Evolutionary conservation across 768 basidiomycete species (phyloP).

Genomic region (Lactarius deliciosus): DNA sequence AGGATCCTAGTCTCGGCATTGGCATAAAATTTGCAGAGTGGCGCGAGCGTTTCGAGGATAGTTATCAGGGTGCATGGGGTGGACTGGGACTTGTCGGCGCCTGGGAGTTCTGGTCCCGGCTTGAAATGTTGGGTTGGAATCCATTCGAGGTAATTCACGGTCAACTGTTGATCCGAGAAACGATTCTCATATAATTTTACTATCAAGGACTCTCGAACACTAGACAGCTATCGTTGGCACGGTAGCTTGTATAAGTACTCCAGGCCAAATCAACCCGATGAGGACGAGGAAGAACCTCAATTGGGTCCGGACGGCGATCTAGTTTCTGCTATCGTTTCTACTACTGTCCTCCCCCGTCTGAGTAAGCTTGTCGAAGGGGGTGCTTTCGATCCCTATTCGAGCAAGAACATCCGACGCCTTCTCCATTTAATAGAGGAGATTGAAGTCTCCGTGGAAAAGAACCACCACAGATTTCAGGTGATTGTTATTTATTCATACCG

Average conservation of each 20-base stretch:
- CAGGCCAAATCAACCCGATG: slow-evolving; percentile 29
- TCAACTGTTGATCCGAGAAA: neutral
- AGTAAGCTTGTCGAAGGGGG: slow-evolving; percentile 76
- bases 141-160: slow-evolving; percentile 64
- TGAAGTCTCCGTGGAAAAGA: slow-evolving; percentile 67
- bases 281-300: slow-evolving; percentile 49
- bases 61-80: slow-evolving; percentile 86
- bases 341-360: slow-evolving; percentile 73
- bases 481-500: slow-evolving; percentile 23
- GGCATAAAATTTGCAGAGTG: slow-evolving; percentile 65
- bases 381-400: slow-evolving; percentile 79
- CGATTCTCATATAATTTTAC: slow-evolving; percentile 17
- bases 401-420: slow-evolving; percentile 54
- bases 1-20: slow-evolving; percentile 71
- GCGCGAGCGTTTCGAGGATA: slow-evolving; percentile 76
- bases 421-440: slow-evolving; percentile 80
- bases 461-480: slow-evolving; percentile 66
- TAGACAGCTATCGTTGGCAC: slow-evolving; percentile 89
- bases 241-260: slow-evolving; percentile 76
- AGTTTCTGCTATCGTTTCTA: slow-evolving; percentile 85
- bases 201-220: slow-evolving; percentile 47
- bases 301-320: slow-evolving; percentile 85
- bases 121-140: slow-evolving; percentile 88
- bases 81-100: slow-evolving; percentile 82
- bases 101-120: slow-evolving; percentile 93